These are phyloP conservation scores for Paramecium octaurelia DNA, from an alignment of 73 alveolate genomes.

Conservation along the genomic window DNA sequence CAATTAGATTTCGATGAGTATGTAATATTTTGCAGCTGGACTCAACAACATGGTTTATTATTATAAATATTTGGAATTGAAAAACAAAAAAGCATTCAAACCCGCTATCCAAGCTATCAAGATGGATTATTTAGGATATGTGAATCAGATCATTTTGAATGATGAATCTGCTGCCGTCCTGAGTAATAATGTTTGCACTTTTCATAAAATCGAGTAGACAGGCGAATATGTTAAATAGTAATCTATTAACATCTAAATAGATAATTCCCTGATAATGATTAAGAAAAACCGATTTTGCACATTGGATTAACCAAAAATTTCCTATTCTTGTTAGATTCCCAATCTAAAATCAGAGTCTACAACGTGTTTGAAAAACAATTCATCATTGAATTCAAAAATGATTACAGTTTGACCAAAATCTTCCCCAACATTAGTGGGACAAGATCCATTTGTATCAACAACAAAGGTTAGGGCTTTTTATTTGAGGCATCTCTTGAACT, in stretches of 20 bases:
- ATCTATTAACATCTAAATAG: background rate
- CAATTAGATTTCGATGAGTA: constrained; percentile 70
- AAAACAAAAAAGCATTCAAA: constrained; percentile 46
- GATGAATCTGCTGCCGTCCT: constrained; percentile 88
- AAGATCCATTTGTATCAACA: constrained; percentile 87
- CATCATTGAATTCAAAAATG: constrained; percentile 85
- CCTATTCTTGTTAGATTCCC: constrained; percentile 83
- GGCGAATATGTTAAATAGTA: background rate
- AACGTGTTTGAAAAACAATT: constrained; percentile 80
- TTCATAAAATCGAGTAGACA: constrained; percentile 80
- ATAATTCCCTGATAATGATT: constrained; percentile 87
- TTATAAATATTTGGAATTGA: constrained; percentile 75
- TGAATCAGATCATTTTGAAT: constrained; percentile 81
- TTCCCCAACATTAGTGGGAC: constrained; percentile 79
- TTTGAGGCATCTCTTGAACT: constrained; percentile 95
- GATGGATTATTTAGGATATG: constrained; percentile 88
- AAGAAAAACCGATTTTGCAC: constrained; percentile 82
- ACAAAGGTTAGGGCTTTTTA: constrained; percentile 90
- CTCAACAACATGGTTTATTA: constrained; percentile 84
- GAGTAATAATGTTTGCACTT: constrained; percentile 85
- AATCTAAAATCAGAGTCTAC: constrained; percentile 85
- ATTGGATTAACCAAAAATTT: constrained; percentile 86
- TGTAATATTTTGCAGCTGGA: constrained; percentile 79
- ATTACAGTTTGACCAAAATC: constrained; percentile 65
- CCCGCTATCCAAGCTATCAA: constrained; percentile 61